Evolutionary conservation across 1,284 basidiomycete genomes (phyloP).

Genomic region (Tylopilus orsonianus): DNA sequence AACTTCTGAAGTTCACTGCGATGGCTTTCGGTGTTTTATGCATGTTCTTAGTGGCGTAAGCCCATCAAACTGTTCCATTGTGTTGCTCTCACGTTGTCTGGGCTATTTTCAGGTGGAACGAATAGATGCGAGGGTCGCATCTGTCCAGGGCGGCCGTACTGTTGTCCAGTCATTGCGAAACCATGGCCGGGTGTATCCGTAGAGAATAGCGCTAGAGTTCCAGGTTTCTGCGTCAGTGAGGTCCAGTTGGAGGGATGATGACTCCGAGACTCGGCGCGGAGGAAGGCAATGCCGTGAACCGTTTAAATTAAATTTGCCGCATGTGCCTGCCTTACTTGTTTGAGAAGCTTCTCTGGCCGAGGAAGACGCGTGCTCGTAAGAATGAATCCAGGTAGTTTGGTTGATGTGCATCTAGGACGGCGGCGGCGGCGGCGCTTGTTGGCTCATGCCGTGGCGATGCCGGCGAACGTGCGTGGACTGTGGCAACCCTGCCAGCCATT

Average conservation of each 20-base stretch:
- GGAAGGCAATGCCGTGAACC: constrained; percentile 28
- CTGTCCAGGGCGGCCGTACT: too few species aligned
- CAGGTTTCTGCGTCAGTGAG: neutral
- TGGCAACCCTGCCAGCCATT: constrained; percentile 16
- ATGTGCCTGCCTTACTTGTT: constrained; percentile 18
- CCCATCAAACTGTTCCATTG: constrained; percentile 30
- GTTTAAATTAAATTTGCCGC: constrained; percentile 27
- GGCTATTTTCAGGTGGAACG: constrained; percentile 69
- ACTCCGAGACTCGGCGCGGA: constrained; percentile 10
- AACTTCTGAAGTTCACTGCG: constrained; percentile 67
- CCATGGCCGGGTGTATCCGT: constrained; percentile 9
- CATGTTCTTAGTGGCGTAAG: constrained; percentile 88
- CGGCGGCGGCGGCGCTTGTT: constrained; percentile 11
- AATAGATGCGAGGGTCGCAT: constrained; percentile 45
- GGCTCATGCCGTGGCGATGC: constrained; percentile 29
- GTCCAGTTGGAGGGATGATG: neutral
- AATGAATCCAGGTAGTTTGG: constrained; percentile 3
- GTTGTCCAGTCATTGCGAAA: neutral
- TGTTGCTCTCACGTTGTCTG: constrained; percentile 19
- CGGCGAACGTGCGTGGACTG: constrained; percentile 44
- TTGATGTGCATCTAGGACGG: constrained; percentile 14
- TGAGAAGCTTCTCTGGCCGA: constrained; percentile 2
- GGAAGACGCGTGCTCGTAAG: constrained; percentile 7
- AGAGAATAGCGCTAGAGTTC: constrained; percentile 8
- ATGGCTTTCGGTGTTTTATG: constrained; percentile 87